Evolutionary conservation across 257 asterid genomes (phyloP), one percentile per base, ranked within the genome.

Genomic region (Solanum clarkiae): DNA sequence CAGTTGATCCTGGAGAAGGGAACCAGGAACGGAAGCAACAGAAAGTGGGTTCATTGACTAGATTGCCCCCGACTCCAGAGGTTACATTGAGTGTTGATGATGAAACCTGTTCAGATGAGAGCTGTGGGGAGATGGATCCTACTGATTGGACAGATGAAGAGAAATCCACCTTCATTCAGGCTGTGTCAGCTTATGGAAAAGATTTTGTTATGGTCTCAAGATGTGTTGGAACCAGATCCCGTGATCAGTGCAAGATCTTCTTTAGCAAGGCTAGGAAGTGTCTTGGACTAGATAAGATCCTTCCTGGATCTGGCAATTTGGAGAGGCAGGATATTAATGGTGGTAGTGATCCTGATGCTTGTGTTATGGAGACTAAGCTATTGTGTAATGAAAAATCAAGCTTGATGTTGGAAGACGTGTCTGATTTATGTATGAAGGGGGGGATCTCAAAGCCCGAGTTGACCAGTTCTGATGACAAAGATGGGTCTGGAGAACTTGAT

Each of bases 141-240:
- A 40, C 89, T 80, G 95, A 94, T 91, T 97, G 99, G 99, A 93
- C 98, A 13, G 98, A 97, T 16, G 98, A 91, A 85, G 99, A 97
- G 94, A 97, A 93, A 81, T 91, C 95, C 49, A 47, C 81, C 47
- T 93, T 95, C 82, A 81, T 95, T 65, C 93, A 90, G 87, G 97
- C 98, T 2, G 91, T 94, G 65, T 93, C 98, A 44, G 87, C 93
- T 74, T 91, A 86, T 86, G 99, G 99, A 82, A 95, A 89, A 86
- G 98, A 97, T 88, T 95, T 97, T 79, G 83, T 70, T 42, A 90
- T 87, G 98, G 92, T 97, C 47, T 91, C 99, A 9, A 91, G 87
- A 80, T 87, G 85, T 85, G 95, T 97, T 65, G 80, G 92, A 77
- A 93, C 99, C 22, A 92, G 91, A 85, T 91, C 96, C 14, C 87